These are phyloP conservation scores for Melanogaster broomeanus DNA, from an alignment of 768 basidiomycete species.

Conservation along the genomic window DNA sequence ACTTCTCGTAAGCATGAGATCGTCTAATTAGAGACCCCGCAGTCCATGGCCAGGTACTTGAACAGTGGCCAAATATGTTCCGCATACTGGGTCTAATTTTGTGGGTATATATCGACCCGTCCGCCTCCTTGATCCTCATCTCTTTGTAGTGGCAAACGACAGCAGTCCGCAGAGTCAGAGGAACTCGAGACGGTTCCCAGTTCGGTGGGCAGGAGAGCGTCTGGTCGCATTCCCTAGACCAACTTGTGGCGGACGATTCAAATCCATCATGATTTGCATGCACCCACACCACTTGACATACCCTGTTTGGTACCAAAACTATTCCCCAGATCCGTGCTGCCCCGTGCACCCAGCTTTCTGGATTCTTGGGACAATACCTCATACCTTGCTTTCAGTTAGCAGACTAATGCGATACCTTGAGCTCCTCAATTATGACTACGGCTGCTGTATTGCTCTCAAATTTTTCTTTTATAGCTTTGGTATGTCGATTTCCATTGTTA, in stretches of 20 bases:
- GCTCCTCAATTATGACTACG: too few relatives aligned
- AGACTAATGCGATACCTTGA: too few relatives aligned
- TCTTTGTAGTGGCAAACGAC: slow-evolving; percentile 49
- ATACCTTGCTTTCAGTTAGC: too few relatives aligned
- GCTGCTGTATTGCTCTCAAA: too few relatives aligned
- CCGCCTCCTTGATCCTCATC: neutral
- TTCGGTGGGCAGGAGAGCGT: slow-evolving; percentile 49
- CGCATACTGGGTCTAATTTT: slow-evolving; percentile 67
- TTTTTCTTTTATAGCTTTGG: too few relatives aligned
- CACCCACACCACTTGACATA: neutral
- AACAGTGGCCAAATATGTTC: slow-evolving; percentile 86
- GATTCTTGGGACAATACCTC: too few relatives aligned
- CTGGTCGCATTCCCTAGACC: slow-evolving; percentile 80
- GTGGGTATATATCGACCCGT: slow-evolving; percentile 42
- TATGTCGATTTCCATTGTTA: too few relatives aligned
- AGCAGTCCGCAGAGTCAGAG: slow-evolving; percentile 28
- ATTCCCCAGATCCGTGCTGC: neutral
- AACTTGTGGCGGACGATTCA: slow-evolving; percentile 42
- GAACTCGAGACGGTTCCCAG: slow-evolving; percentile 17
- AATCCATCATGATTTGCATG: slow-evolving; percentile 8
- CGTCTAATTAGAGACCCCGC: neutral
- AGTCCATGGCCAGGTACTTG: slow-evolving; percentile 79
- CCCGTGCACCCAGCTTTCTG: too few relatives aligned
- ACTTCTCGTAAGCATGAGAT: neutral
- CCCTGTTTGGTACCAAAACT: neutral